phyloP scores from a whole-genome alignment of 768 basidiomycete genomes.

The Asterophora parasitica region DNA sequence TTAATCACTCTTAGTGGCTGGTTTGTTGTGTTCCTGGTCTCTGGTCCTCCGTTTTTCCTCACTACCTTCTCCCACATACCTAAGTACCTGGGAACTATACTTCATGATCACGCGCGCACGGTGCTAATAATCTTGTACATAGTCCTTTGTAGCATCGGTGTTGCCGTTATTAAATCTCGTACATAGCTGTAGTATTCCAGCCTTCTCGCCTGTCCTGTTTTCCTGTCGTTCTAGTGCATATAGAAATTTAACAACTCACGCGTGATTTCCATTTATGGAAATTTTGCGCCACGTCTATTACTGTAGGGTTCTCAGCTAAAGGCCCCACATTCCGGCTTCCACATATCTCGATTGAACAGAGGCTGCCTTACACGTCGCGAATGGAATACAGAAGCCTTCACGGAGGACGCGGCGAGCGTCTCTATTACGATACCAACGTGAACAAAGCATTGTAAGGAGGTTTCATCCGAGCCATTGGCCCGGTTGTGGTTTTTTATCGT shows the following conservation, averaged over 20 bases:
- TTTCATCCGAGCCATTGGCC: no score
- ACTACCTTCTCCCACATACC: not conserved
- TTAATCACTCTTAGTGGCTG: not conserved
- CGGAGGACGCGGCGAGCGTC: no score
- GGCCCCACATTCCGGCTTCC: no score
- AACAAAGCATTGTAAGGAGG: no score
- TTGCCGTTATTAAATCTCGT: not conserved
- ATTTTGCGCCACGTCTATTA: no score
- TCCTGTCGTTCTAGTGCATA: constrained; percentile 2
- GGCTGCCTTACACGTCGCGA: no score
- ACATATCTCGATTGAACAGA: no score
- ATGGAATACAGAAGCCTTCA: no score
- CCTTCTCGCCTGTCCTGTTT: not conserved
- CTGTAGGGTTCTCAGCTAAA: no score
- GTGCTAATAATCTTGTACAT: constrained; percentile 5
- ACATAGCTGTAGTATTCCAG: constrained; percentile 1
- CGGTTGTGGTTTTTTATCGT: no score
- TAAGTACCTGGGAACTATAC: not conserved
- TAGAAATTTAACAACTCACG: not conserved
- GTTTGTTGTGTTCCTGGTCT: not conserved
- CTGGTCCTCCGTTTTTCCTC: not conserved
- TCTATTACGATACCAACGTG: no score
- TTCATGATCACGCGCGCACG: not conserved
- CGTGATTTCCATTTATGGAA: not conserved
- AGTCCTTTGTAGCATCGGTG: constrained; percentile 2